phyloP scores from a whole-genome alignment of 2,329 filamentous ascomycete genomes.

The Drechslerella coelobrocha region DNA sequence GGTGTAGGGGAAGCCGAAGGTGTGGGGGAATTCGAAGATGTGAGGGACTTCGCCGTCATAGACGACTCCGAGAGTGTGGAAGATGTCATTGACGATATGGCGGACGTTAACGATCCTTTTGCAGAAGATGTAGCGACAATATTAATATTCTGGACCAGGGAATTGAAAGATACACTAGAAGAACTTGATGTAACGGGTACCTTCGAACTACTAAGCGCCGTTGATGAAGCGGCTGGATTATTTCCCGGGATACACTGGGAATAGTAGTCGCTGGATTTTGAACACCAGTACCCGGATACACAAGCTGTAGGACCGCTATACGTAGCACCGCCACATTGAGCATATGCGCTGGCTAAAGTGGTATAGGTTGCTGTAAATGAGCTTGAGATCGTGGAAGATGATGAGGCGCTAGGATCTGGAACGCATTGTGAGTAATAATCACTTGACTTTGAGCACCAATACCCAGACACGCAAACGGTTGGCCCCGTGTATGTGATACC shows the following conservation, averaged over 20 bases:
- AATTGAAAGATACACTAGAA: too few species aligned
- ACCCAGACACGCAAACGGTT: constrained; percentile 11
- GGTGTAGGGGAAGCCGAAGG: background rate
- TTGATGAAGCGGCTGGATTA: too few species aligned
- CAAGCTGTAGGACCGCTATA: background rate
- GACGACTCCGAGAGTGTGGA: background rate
- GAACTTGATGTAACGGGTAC: too few species aligned
- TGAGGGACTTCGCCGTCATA: background rate
- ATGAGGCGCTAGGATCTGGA: constrained; percentile 2
- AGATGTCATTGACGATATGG: background rate
- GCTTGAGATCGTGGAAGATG: too few species aligned
- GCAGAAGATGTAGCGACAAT: too few species aligned
- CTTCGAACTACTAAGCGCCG: too few species aligned
- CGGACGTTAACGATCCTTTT: too few species aligned
- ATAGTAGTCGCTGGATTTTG: too few species aligned
- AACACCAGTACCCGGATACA: too few species aligned
- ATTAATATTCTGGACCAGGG: too few species aligned
- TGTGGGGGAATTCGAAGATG: background rate
- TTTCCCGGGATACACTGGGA: too few species aligned
- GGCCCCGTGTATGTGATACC: constrained; percentile 9
- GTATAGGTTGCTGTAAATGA: background rate
- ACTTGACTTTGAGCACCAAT: constrained; percentile 10
- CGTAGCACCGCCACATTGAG: background rate
- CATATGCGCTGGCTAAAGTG: background rate
- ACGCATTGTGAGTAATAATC: constrained; percentile 34